A percentile compares a stretch with the other conserved stretches of the same genome.
These are phyloP conservation scores for Lophium mytilinum DNA, from an alignment of 495 filamentous ascomycete species.

Conservation along the genomic window DNA sequence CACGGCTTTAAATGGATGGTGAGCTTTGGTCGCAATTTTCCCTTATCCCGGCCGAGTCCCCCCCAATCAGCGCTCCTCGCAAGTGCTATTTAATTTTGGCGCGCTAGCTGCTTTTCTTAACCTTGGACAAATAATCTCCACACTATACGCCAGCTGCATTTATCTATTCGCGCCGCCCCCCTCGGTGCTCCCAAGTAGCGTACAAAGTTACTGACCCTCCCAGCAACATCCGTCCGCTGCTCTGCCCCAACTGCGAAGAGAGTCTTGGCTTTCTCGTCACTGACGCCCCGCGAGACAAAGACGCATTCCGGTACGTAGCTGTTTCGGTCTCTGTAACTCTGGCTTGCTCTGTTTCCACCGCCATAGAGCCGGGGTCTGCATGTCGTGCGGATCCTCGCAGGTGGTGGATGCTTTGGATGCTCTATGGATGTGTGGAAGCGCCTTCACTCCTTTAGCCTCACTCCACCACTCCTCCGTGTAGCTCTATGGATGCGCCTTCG, in stretches of 20 bases:
- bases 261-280: slow-evolving; percentile 16
- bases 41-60: slow-evolving; percentile 15
- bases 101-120: slow-evolving; percentile 10
- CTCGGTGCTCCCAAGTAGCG: no score
- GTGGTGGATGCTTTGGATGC: no score
- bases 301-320: slow-evolving; percentile 13
- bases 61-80: slow-evolving; percentile 18
- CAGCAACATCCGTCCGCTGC: slow-evolving; percentile 23
- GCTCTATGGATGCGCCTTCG: no score
- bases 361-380: no score
- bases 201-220: neutral
- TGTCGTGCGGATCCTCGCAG: no score
- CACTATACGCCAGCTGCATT: slow-evolving; percentile 16
- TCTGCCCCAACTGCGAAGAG: slow-evolving; percentile 20
- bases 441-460: no score
- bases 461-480: no score
- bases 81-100: neutral
- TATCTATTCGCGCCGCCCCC: slow-evolving; percentile 24
- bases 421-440: no score
- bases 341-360: no score
- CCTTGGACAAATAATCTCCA: slow-evolving; percentile 21
- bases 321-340: no score
- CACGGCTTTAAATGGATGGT: slow-evolving; percentile 23
- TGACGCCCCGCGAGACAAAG: slow-evolving; percentile 13
- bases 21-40: slow-evolving; percentile 6